A percentile compares a stretch with the other conserved stretches of the same genome.
Evolutionary conservation across 345 rosid species (phyloP).

Genomic region (Ricinus communis): DNA sequence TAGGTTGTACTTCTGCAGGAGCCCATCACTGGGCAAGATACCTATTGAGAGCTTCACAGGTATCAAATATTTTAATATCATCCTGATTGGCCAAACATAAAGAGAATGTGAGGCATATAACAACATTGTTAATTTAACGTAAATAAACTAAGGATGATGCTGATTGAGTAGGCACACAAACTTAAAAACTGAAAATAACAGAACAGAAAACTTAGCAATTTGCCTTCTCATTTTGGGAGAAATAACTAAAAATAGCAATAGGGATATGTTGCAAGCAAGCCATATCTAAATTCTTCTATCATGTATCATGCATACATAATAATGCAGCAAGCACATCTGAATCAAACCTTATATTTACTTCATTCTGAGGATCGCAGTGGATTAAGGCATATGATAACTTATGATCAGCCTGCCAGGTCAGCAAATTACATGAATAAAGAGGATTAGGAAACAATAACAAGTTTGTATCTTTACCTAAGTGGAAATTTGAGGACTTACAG

Average conservation of each 20-base stretch:
- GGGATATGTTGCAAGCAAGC: constrained; percentile 2
- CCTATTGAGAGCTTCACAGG: constrained; percentile 95
- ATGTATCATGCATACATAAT: constrained; percentile 15
- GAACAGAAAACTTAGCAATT: constrained; percentile 7
- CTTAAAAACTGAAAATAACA: background rate
- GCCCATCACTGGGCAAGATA: constrained; percentile 62
- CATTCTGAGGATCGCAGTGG: constrained; percentile 65
- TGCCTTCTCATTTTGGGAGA: background rate
- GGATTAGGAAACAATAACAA: constrained; percentile 6
- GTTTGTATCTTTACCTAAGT: background rate
- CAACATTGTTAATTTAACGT: too few species aligned
- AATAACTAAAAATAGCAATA: background rate
- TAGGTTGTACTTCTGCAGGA: constrained; percentile 65
- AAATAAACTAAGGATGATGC: background rate
- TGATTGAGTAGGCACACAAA: background rate
- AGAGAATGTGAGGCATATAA: constrained; percentile 10
- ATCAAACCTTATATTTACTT: constrained; percentile 78
- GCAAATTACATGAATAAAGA: constrained; percentile 13
- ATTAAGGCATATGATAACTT: constrained; percentile 84
- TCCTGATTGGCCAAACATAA: constrained; percentile 46
- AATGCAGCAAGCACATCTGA: constrained; percentile 24
- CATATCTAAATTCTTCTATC: constrained; percentile 4
- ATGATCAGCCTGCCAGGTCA: constrained; percentile 75
- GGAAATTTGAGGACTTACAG: constrained; percentile 52
- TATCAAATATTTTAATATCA: constrained; percentile 90